Evolutionary conservation across 768 basidiomycete species (phyloP), one percentile per base, ranked within the genome.

Genomic region (Lepiota brunneoincarnata): DNA sequence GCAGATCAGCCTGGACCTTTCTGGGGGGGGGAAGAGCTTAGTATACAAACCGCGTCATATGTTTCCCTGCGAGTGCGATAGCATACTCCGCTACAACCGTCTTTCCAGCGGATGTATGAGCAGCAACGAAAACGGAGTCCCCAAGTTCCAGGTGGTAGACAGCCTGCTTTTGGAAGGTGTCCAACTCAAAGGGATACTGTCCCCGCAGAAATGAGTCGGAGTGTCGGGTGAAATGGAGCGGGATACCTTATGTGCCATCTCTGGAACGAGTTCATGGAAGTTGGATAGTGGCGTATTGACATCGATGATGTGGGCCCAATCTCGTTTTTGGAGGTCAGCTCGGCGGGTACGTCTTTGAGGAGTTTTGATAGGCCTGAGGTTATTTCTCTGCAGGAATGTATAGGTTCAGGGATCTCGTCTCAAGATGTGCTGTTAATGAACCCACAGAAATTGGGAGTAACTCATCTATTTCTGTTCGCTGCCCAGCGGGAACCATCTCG

Each of bases 31-130:
- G 18, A 50, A 20, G 20, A 49, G 36, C 15, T 12, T 5, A 31
- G 23, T 49, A 34, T 59, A 70, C 61, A 34, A 58, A 93, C 95
- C 93, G 81, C n/a, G 97, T 99, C 94, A 99, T 97, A 72, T 99
- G 97, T 64, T 94, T 95, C 60, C 87, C 90, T 4, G 97, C 96
- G 7, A 99, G 78, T 4, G 95, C 91, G 61, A 99, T 98, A 1
- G 97, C 97, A 68, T 98, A 99, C 65, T 99, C 97, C 0, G 97
- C 97, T 6, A 99, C 97, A 15, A 98, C 97, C 1, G 97, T 99
- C 72, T 99, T 99, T 31, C 97, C 97, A 14, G 97, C 97, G n/a
- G 92, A 95, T 3, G 97, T 99, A 71, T 99, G 97, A 4, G 97
- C 97, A 12, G 97, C 97, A n/a, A 99, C 95, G 67, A 99, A 99